Conservation (phyloP, 345 rosid species). For the Pelargonium nanum region DNA sequence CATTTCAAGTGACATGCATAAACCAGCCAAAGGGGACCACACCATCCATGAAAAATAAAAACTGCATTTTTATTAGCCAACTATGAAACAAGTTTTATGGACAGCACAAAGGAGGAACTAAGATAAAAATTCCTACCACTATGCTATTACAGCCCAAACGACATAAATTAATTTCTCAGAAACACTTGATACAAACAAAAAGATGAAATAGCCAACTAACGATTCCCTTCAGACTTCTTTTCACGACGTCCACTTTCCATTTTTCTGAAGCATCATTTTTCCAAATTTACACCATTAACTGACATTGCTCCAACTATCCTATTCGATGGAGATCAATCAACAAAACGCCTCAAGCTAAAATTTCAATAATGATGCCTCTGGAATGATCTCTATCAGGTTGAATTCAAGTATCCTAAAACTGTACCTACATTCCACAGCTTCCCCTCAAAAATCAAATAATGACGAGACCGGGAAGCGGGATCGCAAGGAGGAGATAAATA, state of each 20-base stretch:
- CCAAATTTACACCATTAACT: constrained; percentile 7
- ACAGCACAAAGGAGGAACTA: not conserved
- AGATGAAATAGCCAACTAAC: constrained; percentile 1
- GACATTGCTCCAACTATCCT: constrained; percentile 4
- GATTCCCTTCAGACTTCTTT: not conserved
- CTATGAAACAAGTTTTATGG: no score
- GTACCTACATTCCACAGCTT: constrained; percentile 22
- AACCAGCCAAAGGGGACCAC: no score
- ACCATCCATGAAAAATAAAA: no score
- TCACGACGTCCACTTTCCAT: not conserved
- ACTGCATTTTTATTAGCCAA: no score
- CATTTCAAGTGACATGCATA: no score
- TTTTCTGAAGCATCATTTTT: not conserved
- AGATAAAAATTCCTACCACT: no score
- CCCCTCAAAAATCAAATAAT: constrained; percentile 22
- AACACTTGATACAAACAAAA: not conserved
- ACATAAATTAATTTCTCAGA: not conserved
- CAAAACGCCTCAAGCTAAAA: constrained; percentile 1
- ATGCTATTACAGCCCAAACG: not conserved
- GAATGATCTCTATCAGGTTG: constrained; percentile 4
- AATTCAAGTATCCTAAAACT: constrained; percentile 12
- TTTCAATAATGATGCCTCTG: not conserved
- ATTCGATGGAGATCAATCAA: constrained; percentile 1
- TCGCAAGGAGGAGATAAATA: constrained; percentile 10
- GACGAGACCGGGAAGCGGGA: constrained; percentile 19